Percentiles rank a stretch among this genome's conserved stretches.
Evolutionary conservation across 176 grass and related monocot species (phyloP).

Genomic region (Carex myosuroides): DNA sequence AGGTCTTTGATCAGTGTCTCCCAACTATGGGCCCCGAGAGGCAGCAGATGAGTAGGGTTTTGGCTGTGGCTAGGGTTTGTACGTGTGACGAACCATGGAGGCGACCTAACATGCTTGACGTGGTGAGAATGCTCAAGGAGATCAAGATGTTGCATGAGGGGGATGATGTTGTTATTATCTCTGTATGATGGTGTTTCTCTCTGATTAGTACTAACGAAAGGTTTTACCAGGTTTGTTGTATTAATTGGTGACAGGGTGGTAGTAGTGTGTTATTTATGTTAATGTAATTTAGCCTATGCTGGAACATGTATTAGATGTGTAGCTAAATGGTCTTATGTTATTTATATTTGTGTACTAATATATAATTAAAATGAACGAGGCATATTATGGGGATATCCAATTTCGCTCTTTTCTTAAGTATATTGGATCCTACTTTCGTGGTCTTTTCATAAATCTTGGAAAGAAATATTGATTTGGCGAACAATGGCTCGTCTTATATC

Average conservation of each 20-base stretch:
- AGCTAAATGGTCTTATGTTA: neutral
- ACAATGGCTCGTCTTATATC: neutral
- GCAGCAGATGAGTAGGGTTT: conserved; percentile 62
- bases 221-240: conserved; percentile 16
- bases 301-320: neutral
- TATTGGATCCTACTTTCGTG: neutral
- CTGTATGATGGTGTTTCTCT: conserved; percentile 19
- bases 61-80: conserved; percentile 50
- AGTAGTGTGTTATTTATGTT: neutral
- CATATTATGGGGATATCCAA: neutral
- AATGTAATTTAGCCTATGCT: neutral
- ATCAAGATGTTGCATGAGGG: conserved; percentile 43
- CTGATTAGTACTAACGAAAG: neutral
- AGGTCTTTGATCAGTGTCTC: conserved; percentile 72
- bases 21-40: conserved; percentile 32
- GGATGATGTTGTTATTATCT: conserved; percentile 35
- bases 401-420: neutral
- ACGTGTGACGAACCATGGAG: conserved; percentile 74
- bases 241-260: neutral
- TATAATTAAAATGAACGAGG: neutral
- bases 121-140: conserved; percentile 67
- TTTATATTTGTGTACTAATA: conserved; percentile 5
- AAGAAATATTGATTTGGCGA: neutral
- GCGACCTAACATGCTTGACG: conserved; percentile 84
- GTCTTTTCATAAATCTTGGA: neutral